These are phyloP conservation scores for Penicillium pancosmium DNA, from an alignment of 495 filamentous ascomycete species.

Conservation along the genomic window DNA sequence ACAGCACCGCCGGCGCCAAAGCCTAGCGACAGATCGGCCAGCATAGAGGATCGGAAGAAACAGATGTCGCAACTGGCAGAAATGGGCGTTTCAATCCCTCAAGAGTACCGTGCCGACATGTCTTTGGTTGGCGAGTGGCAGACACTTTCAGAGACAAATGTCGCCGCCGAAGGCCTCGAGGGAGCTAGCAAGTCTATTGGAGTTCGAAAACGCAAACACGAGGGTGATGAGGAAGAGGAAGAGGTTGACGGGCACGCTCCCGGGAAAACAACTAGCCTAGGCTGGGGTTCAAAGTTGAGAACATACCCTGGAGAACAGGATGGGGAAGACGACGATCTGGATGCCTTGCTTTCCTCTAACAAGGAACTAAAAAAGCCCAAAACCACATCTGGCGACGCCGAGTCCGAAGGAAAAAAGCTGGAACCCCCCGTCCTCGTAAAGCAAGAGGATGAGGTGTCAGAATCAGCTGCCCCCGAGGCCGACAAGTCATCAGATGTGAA, in stretches of 20 bases:
- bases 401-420: slow-evolving; percentile 13
- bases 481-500: slow-evolving; percentile 14
- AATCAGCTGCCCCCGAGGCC: slow-evolving; percentile 7
- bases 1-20: slow-evolving; percentile 25
- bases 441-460: slow-evolving; percentile 19
- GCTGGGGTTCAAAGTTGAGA: slow-evolving; percentile 74
- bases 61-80: slow-evolving; percentile 86
- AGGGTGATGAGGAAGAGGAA: slow-evolving; percentile 56
- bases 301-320: slow-evolving; percentile 61
- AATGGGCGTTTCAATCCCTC: slow-evolving; percentile 84
- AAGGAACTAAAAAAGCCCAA: slow-evolving; percentile 50
- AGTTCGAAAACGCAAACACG: slow-evolving; percentile 70
- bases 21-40: slow-evolving; percentile 40
- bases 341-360: slow-evolving; percentile 64
- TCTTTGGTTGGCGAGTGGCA: slow-evolving; percentile 92
- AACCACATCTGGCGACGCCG: slow-evolving; percentile 12
- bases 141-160: slow-evolving; percentile 59
- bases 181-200: slow-evolving; percentile 44
- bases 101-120: slow-evolving; percentile 76
- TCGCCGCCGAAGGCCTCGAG: slow-evolving; percentile 49
- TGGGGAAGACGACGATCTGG: slow-evolving; percentile 62
- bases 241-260: slow-evolving; percentile 57
- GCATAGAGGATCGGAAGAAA: slow-evolving; percentile 71
- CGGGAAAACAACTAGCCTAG: slow-evolving; percentile 63
- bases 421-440: slow-evolving; percentile 10